Conservation (phyloP, 768 basidiomycete genomes). For the Dioszegia aurantiaca region DNA sequence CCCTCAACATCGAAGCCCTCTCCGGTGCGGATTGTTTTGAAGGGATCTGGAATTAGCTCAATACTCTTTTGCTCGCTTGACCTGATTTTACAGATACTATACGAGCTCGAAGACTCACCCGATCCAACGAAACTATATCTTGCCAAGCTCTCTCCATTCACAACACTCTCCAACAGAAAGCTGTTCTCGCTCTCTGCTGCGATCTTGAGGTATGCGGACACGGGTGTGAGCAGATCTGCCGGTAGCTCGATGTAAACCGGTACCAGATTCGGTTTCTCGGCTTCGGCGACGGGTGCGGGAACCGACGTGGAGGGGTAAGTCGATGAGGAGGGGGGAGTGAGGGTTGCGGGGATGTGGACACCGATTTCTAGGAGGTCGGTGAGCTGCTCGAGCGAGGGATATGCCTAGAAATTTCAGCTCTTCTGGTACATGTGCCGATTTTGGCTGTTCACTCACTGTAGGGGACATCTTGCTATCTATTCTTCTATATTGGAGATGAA, state of each 20-base stretch:
- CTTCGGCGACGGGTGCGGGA: background rate
- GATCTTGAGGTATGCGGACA: slow-evolving; percentile 90
- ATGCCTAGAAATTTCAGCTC: slow-evolving; percentile 7
- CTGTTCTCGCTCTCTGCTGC: slow-evolving; percentile 90
- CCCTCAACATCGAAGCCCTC: slow-evolving; percentile 76
- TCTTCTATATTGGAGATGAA: background rate
- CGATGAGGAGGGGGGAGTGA: slow-evolving; percentile 26
- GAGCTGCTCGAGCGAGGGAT: slow-evolving; percentile 32
- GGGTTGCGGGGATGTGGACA: slow-evolving; percentile 35
- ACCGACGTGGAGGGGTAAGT: slow-evolving; percentile 28
- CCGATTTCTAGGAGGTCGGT: slow-evolving; percentile 29
- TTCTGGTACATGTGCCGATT: background rate
- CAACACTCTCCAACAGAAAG: slow-evolving; percentile 89
- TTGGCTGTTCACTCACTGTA: slow-evolving; percentile 5
- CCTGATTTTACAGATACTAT: too few species aligned
- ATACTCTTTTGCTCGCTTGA: too few species aligned
- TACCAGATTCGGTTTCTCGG: slow-evolving; percentile 64
- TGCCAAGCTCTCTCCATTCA: slow-evolving; percentile 83
- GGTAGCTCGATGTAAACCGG: slow-evolving; percentile 90
- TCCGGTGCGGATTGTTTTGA: slow-evolving; percentile 86
- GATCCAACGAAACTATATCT: slow-evolving; percentile 96
- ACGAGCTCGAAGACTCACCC: slow-evolving; percentile 59
- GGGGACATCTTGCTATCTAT: slow-evolving; percentile 11
- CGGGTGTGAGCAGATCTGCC: slow-evolving; percentile 93
- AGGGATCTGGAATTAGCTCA: slow-evolving; percentile 65